Evolutionary conservation across 768 basidiomycete species (phyloP).

Genomic region (Suillus clintonianus): DNA sequence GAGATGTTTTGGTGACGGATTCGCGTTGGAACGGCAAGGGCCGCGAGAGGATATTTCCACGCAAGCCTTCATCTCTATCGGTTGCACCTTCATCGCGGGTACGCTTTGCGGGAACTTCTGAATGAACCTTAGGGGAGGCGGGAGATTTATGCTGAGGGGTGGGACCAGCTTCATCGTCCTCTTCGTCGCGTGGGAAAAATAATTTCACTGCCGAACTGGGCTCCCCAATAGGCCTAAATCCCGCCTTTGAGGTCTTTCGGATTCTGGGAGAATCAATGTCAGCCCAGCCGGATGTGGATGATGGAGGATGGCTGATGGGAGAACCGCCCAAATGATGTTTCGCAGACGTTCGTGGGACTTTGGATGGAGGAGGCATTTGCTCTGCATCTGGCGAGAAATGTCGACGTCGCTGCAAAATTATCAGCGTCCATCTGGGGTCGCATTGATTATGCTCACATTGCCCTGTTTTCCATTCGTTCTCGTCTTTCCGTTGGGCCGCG

Average conservation of each 20-base stretch:
- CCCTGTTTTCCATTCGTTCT: conserved; percentile 39
- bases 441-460: conserved; percentile 22
- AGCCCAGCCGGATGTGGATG: conserved; percentile 15
- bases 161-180: conserved; percentile 37
- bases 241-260: conserved; percentile 40
- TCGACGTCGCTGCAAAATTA: conserved; percentile 15
- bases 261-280: conserved; percentile 19
- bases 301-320: conserved; percentile 4
- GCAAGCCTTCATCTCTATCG: conserved; percentile 23
- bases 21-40: conserved; percentile 1
- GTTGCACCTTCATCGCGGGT: conserved; percentile 19
- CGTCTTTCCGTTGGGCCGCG: conserved; percentile 37
- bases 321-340: conserved; percentile 18
- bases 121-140: conserved; percentile 9
- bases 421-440: conserved; percentile 9
- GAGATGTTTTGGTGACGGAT: conserved; percentile 8
- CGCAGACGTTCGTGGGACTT: conserved; percentile 19
- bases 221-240: conserved; percentile 70
- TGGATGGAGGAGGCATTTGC: conserved; percentile 35
- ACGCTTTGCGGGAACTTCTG: conserved; percentile 30
- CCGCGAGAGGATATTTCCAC: neutral
- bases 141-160: conserved; percentile 17
- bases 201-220: conserved; percentile 58
- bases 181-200: conserved; percentile 83
- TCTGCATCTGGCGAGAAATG: conserved; percentile 28